Evolutionary conservation across 768 basidiomycete species (phyloP), one percentile per base, ranked within the genome.

Genomic region (Lyophyllum semitale): DNA sequence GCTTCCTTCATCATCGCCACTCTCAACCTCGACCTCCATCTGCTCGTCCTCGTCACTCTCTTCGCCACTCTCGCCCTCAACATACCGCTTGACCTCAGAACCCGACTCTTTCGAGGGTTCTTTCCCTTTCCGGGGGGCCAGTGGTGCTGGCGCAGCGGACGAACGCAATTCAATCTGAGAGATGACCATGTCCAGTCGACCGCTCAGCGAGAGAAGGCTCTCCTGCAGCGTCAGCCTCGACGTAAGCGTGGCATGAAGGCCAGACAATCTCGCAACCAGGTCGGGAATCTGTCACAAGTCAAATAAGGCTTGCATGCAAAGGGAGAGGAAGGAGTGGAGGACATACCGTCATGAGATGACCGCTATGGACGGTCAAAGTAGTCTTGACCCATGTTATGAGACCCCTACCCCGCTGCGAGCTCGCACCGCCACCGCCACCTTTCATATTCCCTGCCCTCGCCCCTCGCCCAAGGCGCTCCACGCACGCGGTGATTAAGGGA

Each of bases 281-380:
- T 95, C 93, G 5, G 96, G 96, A 72, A 98, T 89, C 95, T 98
- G 69, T 54, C 18, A 22, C 25, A 45, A 20, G 44, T 62, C 42
- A 40, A 53, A 51, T 52, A 53, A 59, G 48, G 23, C 55, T 37
- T 57, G 20, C 25, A 18, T 41, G 33, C 53, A 40, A 22, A 55
- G 52, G 38, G 22, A 54, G 17, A 43, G 25, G 15, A 12, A 51
- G 44, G 22, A 32, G 18, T 20, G 52, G 43, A 38, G 50, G 37
- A 81, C 90, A 62, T 65, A 96, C 95, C 33, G 95, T 96, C 88
- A 98, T 91, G 51, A 99, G 81, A 70, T 98, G 88, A 0, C 90
- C 89, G 44, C 93, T 89, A 69, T 98, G 94, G 13, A 93, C 80
- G 13, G 88, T 80, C 50, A 99, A 76, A 4, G 93, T 91, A 8